phyloP scores from a whole-genome alignment of 2,329 filamentous ascomycete genomes.

The Fusarium sp. region DNA sequence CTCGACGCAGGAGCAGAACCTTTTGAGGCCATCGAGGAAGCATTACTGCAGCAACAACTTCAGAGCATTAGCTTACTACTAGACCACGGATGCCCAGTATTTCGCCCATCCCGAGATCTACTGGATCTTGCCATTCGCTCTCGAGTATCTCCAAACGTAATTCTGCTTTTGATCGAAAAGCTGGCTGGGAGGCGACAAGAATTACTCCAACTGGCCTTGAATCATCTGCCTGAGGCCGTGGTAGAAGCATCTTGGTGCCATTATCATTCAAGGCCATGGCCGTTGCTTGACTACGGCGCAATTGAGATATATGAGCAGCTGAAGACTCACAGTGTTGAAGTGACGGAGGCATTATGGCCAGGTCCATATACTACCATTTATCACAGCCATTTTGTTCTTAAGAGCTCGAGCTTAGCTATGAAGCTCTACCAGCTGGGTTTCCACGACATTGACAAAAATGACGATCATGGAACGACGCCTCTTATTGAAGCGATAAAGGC shows the following conservation, averaged over 20 bases:
- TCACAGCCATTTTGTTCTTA: rapidly evolving
- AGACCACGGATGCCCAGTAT: rapidly evolving
- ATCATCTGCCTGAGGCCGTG: background rate
- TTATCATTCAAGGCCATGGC: rapidly evolving
- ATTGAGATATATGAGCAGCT: rapidly evolving
- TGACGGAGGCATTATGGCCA: background rate
- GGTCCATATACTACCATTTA: background rate
- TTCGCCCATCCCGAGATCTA: rapidly evolving
- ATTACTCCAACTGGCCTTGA: background rate
- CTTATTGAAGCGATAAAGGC: rapidly evolving
- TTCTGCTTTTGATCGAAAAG: background rate
- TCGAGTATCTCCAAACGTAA: rapidly evolving
- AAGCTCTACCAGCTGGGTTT: rapidly evolving
- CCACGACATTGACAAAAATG: background rate
- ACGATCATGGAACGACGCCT: rapidly evolving
- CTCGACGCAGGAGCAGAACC: background rate
- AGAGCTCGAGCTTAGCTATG: rapidly evolving
- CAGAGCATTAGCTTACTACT: rapidly evolving
- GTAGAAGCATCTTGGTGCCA: background rate
- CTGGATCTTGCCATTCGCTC: rapidly evolving
- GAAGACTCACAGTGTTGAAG: background rate
- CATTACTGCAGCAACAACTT: rapidly evolving
- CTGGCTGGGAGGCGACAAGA: rapidly evolving
- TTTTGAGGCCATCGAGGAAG: rapidly evolving
- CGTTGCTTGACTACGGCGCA: background rate